A percentile compares a stretch with the other conserved stretches of the same genome.
Evolutionary conservation across 805 yeast genomes (phyloP).

Genomic region (Yamadazyma insecticola): DNA sequence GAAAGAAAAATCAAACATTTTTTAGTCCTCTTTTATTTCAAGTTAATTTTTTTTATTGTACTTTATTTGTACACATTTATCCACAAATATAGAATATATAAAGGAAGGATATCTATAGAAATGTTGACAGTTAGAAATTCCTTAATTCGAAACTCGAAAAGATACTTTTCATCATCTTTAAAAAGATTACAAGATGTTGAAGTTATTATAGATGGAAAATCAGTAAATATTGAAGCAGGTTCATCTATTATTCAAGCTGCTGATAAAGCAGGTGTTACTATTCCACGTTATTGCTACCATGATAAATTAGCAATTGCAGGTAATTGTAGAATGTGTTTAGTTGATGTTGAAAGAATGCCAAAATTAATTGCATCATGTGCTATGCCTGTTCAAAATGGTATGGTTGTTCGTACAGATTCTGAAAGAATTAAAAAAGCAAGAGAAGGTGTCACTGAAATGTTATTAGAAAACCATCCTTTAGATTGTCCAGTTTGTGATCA

Average conservation of each 20-base stretch:
- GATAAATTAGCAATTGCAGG: conserved; percentile 89
- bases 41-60: no score
- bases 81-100: no score
- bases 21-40: no score
- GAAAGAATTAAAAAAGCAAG: conserved; percentile 78
- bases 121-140: conserved; percentile 17
- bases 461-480: conserved; percentile 83
- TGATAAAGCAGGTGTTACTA: conserved; percentile 82
- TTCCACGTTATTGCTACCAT: conserved; percentile 89
- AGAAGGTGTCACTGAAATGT: conserved; percentile 88
- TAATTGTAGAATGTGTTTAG: conserved; percentile 90
- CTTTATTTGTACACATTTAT: no score
- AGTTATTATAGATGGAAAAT: conserved; percentile 62
- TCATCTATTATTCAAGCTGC: conserved; percentile 88
- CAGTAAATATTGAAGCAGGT: conserved; percentile 78
- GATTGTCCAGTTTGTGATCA: conserved; percentile 94
- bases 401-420: conserved; percentile 77
- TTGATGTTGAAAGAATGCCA: conserved; percentile 85
- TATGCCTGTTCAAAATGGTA: conserved; percentile 85
- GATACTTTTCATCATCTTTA: conserved; percentile 16
- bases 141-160: conserved; percentile 18
- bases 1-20: no score
- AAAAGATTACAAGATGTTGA: conserved; percentile 48
- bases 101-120: conserved; percentile 1
- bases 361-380: conserved; percentile 89